Percentiles rank a stretch among this genome's conserved stretches.
Conservation (phyloP, 2,329 filamentous ascomycete species). For the Dothistroma pini region DNA sequence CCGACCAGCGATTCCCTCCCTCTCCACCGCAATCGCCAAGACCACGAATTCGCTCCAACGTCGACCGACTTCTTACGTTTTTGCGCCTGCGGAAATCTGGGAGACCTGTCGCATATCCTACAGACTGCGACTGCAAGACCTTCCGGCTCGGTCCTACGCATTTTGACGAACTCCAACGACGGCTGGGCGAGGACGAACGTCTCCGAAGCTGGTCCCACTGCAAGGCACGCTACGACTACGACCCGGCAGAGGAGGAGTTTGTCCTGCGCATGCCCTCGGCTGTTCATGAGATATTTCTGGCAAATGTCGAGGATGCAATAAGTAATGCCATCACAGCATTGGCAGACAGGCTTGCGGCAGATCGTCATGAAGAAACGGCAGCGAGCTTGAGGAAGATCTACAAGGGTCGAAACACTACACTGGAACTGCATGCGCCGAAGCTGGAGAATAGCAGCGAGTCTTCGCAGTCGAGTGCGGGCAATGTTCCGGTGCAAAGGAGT, state of each 20-base stretch:
- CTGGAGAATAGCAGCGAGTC: constrained; percentile 15
- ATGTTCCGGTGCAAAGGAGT: constrained; percentile 5
- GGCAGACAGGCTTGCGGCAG: background rate
- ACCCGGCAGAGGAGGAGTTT: constrained; percentile 6
- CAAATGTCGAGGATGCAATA: constrained; percentile 5
- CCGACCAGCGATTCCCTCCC: constrained; percentile 1
- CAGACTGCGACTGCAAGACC: background rate
- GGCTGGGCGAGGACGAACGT: background rate
- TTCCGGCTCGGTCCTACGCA: constrained; percentile 5
- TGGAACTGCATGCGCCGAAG: constrained; percentile 7
- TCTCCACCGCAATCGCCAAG: constrained; percentile 10
- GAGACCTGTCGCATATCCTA: background rate
- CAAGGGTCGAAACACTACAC: constrained; percentile 11
- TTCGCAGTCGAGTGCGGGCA: background rate
- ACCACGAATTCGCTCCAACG: background rate
- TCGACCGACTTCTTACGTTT: background rate
- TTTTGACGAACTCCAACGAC: constrained; percentile 7
- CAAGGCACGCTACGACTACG: constrained; percentile 18
- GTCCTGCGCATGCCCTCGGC: constrained; percentile 19
- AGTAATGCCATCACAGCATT: background rate
- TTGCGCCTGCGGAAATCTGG: background rate
- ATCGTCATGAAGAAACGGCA: background rate
- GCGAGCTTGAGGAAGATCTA: constrained; percentile 5
- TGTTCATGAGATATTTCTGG: constrained; percentile 15
- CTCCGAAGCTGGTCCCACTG: constrained; percentile 8